Base-by-base conservation (phyloP, 2,329 filamentous ascomycete species). In the Ascomycota sp. region DNA sequence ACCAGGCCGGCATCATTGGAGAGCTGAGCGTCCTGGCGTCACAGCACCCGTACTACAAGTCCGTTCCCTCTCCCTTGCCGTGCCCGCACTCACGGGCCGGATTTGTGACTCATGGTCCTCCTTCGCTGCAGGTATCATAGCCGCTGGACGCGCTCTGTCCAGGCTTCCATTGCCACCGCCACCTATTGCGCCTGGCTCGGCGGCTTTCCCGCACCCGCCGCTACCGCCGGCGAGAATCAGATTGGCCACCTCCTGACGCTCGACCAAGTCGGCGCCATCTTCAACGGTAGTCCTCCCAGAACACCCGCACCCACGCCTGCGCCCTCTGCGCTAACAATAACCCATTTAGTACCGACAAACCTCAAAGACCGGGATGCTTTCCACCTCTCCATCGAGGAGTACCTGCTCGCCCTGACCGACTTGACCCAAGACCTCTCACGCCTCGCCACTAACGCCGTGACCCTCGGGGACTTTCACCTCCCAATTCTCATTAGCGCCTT, bases 341-440 rank as follows among this genome's bases (percentile, higher is more conserved):
- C n/a, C n/a, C n/a, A n/a, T n/a, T n/a, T n/a, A 85, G 85, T 93
- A 8, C 85, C 83, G 9, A 76, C 89, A 37, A 94, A 94, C 48
- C 65, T 93, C 44, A 92, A 92, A 52, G 77, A 86, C 44, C 62
- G 68, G 36, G 86, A 95, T 49, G 69, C 73, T 30, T 98, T 98
- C 64, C 89, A 98, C 51, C 63, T 98, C 43, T 91, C 83, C 26
- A 86, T 95, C 43, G 89, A 98, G 55, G 89, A 98, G 55, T 98
- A 98, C 53, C 73, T 98, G 17, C 74, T 91, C 35, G 75, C 82
- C 10, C 63, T 95, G 34, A 86, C 89, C 34, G 71, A 75, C 35
- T 69, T 95, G 35, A 79, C 89, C 24, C 83, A 93, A 45, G 89
- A 98, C 56, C 67, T 98, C 43, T 67, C 79, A 35, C 81, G 86